Conservation (phyloP, 495 filamentous ascomycete species). For the Apodospora peruviana region DNA sequence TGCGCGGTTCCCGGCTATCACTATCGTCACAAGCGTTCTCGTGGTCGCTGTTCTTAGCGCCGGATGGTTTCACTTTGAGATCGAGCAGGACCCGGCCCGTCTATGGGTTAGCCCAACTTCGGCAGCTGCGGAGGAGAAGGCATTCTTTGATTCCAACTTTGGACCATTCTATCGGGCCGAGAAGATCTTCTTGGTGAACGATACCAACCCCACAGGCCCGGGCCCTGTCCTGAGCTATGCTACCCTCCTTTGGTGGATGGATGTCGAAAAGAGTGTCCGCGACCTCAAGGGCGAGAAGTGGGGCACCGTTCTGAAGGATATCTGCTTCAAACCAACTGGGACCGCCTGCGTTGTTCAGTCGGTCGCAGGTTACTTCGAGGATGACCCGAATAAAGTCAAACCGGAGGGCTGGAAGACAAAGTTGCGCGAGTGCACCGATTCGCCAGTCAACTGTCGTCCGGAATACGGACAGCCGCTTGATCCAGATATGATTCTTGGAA, state of each 20-base stretch:
- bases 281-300: constrained; percentile 60
- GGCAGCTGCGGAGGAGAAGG: constrained; percentile 84
- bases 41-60: constrained; percentile 70
- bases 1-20: constrained; percentile 77
- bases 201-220: constrained; percentile 55
- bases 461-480: constrained; percentile 80
- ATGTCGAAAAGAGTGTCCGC: constrained; percentile 70
- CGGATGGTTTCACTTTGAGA: constrained; percentile 78
- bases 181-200: constrained; percentile 90
- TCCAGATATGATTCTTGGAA: constrained; percentile 80
- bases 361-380: constrained; percentile 76
- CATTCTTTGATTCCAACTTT: constrained; percentile 91
- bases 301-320: constrained; percentile 65
- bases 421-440: constrained; percentile 64
- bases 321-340: constrained; percentile 91
- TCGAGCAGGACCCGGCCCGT: constrained; percentile 85
- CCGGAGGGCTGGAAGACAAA: constrained; percentile 62
- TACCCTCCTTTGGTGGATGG: constrained; percentile 90
- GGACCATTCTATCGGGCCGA: constrained; percentile 93
- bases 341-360: constrained; percentile 90
- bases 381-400: constrained; percentile 52
- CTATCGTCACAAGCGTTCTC: constrained; percentile 64
- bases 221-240: constrained; percentile 82
- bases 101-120: constrained; percentile 95
- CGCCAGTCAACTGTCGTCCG: constrained; percentile 78